Evolutionary conservation across 1,284 basidiomycete genomes (phyloP).

Genomic region (Mycena sp.): DNA sequence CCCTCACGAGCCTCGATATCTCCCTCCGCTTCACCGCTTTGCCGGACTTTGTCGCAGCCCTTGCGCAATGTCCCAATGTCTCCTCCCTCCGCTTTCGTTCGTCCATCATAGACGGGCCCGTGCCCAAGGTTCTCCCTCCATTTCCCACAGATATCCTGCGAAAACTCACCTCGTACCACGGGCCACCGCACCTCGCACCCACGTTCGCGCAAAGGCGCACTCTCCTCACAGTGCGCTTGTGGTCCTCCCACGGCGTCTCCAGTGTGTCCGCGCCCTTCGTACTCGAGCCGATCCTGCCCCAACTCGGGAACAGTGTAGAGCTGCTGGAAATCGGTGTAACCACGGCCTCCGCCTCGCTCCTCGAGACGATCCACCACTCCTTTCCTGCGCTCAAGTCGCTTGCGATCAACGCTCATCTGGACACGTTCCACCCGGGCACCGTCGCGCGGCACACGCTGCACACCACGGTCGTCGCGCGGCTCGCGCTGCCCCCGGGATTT

Average conservation of each 20-base stretch:
- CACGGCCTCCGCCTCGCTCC: neutral
- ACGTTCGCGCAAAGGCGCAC: slow-evolving; percentile 10
- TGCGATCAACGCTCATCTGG: slow-evolving; percentile 20
- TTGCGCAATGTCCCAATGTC: slow-evolving; percentile 10
- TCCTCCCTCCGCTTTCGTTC: slow-evolving; percentile 16
- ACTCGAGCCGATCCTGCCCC: slow-evolving; percentile 7
- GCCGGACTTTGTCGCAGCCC: neutral
- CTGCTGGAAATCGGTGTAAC: slow-evolving; percentile 18
- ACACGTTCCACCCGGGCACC: slow-evolving; percentile 21
- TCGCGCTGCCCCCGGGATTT: neutral
- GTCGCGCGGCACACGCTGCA: slow-evolving; percentile 1
- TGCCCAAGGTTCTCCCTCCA: neutral
- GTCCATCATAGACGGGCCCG: slow-evolving; percentile 1
- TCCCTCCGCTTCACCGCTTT: slow-evolving; percentile 5
- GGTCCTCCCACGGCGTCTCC: slow-evolving; percentile 23
- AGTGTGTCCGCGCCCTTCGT: neutral
- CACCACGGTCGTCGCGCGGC: neutral
- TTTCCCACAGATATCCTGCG: neutral
- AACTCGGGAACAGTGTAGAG: neutral
- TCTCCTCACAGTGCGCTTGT: slow-evolving; percentile 13
- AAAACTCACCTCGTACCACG: slow-evolving; percentile 13
- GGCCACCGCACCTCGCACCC: slow-evolving; percentile 4
- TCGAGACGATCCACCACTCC: slow-evolving; percentile 1
- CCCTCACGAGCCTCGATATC: slow-evolving; percentile 17
- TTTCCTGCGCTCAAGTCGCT: slow-evolving; percentile 10